Evolutionary conservation across 192 early-diverging fungal species (phyloP), one percentile per base, ranked within the genome.

Genomic region (Coemansia sp.): DNA sequence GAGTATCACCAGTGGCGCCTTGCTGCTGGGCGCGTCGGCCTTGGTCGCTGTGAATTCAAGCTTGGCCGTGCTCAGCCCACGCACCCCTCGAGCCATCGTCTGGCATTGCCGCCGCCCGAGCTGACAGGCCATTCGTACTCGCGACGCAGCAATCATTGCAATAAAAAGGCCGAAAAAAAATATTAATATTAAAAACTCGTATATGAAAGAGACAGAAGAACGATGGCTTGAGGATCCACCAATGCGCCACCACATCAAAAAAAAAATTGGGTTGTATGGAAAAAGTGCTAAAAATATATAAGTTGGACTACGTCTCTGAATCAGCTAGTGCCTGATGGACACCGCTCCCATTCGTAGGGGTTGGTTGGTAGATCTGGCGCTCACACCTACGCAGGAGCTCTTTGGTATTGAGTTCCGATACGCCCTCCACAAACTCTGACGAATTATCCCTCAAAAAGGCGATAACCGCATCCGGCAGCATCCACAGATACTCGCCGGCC

Each of bases 1-100:
- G 33, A 94, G 83, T 59, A 98, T 88, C 10, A 92, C 75, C 23
- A 93, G 68, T 13, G 90, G 89, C 35, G 80, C 73, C 20, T 39
- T 55, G 4, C 3, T 39, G 18, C 13, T 38, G 6, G 47, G 18
- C 10, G 43, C 11, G 5, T 69, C 61, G 0, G 72, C 61, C 57
- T 36, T 62, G 20, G 43, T 71, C 14, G 41, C 37, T 12, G 64
- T 61, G 59, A 63, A 79, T 26, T 43, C 65, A 2, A 80, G 65
- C 28, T 55, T 21, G n/a, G 72, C 77, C 6, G 77, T 80, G 33
- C 67, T 64, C 47, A 66, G 45, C 48, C 48, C 37, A 18, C 37
- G 59, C 31, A 18, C 20, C 11, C 36, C 64, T 18, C 28, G 50
- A 16, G 38, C 23, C 39, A 38, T 38, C 12, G 38, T 39, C 16